Evolutionary conservation across 768 basidiomycete species (phyloP).

Genomic region (Suillus hirtellus): DNA sequence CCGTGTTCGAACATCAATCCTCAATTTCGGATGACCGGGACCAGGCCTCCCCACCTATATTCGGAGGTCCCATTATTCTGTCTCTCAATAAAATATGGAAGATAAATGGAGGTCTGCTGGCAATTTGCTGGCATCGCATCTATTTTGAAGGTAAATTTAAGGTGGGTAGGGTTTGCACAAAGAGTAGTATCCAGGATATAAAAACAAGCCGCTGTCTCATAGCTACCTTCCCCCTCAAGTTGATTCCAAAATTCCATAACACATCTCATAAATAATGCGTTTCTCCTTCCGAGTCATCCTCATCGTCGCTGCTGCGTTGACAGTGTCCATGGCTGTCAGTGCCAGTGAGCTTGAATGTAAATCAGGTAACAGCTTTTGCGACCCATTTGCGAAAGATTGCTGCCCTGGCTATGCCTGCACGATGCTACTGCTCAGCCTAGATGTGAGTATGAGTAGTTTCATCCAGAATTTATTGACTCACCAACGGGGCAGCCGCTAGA

Average conservation of each 20-base stretch:
- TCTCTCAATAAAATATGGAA: too few species aligned
- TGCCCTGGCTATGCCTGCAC: not conserved
- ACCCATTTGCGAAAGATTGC: not conserved
- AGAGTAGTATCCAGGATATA: too few species aligned
- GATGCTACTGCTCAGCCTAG: not conserved
- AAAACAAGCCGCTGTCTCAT: not conserved
- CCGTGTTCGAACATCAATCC: too few species aligned
- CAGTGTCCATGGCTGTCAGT: not conserved
- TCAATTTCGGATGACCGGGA: too few species aligned
- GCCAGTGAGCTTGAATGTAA: not conserved
- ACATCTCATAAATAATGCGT: not conserved
- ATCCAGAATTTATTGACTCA: not conserved
- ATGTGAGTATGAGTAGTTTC: not conserved
- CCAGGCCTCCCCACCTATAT: too few species aligned
- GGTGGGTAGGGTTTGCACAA: too few species aligned
- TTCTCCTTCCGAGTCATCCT: not conserved
- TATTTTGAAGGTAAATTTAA: too few species aligned
- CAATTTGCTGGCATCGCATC: not conserved
- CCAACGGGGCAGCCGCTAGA: too few species aligned
- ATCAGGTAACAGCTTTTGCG: accelerated
- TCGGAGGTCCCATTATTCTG: too few species aligned
- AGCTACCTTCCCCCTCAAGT: too few species aligned
- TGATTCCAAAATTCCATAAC: not conserved
- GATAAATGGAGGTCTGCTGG: too few species aligned
- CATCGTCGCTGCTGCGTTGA: not conserved